These are phyloP conservation scores for Phylloporus sp. DNA, from an alignment of 768 basidiomycete species.

Conservation along the genomic window DNA sequence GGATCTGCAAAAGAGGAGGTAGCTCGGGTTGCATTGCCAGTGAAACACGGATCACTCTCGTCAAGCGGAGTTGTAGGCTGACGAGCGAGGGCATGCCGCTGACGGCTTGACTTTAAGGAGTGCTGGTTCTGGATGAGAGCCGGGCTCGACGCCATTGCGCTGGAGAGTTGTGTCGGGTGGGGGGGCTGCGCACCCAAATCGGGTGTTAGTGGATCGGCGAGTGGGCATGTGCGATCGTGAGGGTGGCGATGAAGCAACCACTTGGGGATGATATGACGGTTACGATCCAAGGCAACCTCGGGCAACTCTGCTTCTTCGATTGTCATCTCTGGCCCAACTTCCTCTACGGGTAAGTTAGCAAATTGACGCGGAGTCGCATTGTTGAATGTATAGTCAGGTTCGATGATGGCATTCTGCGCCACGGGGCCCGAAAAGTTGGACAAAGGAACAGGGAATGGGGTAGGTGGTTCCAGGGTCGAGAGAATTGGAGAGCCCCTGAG, in stretches of 20 bases:
- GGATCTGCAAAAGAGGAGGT: conserved; percentile 25
- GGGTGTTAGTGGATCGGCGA: conserved; percentile 31
- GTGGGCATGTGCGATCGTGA: conserved; percentile 49
- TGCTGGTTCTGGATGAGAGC: conserved; percentile 47
- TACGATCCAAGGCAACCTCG: conserved; percentile 87
- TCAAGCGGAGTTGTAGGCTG: conserved; percentile 36
- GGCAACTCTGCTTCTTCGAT: conserved; percentile 80
- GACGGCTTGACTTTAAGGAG: conserved; percentile 12
- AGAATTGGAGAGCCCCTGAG: conserved; percentile 37
- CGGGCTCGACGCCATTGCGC: conserved; percentile 67
- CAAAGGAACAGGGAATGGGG: conserved; percentile 15
- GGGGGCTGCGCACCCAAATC: conserved; percentile 33
- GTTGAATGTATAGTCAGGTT: conserved; percentile 14
- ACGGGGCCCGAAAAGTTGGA: conserved; percentile 26
- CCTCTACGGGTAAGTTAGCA: conserved; percentile 26
- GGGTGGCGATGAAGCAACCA: conserved; percentile 68
- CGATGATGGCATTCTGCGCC: conserved; percentile 27
- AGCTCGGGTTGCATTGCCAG: conserved; percentile 33
- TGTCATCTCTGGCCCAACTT: conserved; percentile 41
- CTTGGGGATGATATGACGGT: conserved; percentile 95
- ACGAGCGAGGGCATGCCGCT: conserved; percentile 42
- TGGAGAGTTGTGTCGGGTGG: conserved; percentile 41
- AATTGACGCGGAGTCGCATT: neutral
- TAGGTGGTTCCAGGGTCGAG: conserved; percentile 14
- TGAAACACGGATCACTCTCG: conserved; percentile 45